Evolutionary conservation across 495 filamentous ascomycete species (phyloP).

Genomic region (Trichoderma virens): DNA sequence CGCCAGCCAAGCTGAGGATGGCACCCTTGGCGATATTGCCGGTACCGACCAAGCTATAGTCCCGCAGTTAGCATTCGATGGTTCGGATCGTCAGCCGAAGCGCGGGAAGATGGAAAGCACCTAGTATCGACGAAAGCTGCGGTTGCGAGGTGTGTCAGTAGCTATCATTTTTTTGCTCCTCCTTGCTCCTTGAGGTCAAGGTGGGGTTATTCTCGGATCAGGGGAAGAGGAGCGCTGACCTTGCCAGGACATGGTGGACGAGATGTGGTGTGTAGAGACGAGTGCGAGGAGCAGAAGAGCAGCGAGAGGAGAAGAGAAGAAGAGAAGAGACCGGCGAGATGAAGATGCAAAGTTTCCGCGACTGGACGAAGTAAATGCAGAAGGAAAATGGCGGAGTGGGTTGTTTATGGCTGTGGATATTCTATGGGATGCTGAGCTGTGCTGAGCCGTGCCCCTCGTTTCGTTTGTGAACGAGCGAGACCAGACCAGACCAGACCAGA

Average conservation of each 20-base stretch:
- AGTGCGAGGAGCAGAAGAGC: neutral
- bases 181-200: conserved; percentile 16
- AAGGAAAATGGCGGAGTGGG: conserved; percentile 8
- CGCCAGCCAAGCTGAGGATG: conserved; percentile 74
- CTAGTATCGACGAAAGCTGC: conserved; percentile 44
- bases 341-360: conserved; percentile 3
- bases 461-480: no score
- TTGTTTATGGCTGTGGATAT: conserved; percentile 6
- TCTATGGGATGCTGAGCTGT: neutral
- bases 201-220: conserved; percentile 25
- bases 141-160: conserved; percentile 26
- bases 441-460: neutral
- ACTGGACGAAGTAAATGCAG: neutral
- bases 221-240: conserved; percentile 25
- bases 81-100: neutral
- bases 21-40: conserved; percentile 81
- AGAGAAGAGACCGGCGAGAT: conserved; percentile 1
- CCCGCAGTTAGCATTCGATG: conserved; percentile 7
- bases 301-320: neutral
- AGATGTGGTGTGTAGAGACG: conserved; percentile 11
- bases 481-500: no score
- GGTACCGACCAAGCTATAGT: conserved; percentile 66
- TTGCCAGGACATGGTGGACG: conserved; percentile 52
- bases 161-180: conserved; percentile 12
- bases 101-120: conserved; percentile 20